Evolutionary conservation across 2,329 filamentous ascomycete genomes (phyloP).

Genomic region (Ophiostoma angusticollis): DNA sequence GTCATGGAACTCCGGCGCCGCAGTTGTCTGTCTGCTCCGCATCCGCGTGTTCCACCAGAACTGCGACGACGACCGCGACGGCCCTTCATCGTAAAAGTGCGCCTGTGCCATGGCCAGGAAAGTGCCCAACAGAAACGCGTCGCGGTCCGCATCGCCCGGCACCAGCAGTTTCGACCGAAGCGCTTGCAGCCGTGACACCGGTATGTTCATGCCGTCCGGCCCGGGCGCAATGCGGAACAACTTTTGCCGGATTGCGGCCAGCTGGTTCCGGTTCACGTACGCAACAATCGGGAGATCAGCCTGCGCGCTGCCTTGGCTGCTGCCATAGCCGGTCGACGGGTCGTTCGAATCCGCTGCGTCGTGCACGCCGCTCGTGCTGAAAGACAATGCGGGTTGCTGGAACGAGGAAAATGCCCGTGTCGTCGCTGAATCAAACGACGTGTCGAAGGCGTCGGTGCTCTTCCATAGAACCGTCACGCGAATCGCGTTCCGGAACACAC

Average conservation of each 20-base stretch:
- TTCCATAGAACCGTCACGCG: slow-evolving; percentile 39
- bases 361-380: slow-evolving; percentile 13
- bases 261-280: slow-evolving; percentile 35
- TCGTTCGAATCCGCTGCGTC: slow-evolving; percentile 8
- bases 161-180: slow-evolving; percentile 34
- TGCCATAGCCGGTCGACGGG: slow-evolving; percentile 14
- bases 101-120: slow-evolving; percentile 46
- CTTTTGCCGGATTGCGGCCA: slow-evolving; percentile 32
- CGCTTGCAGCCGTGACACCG: slow-evolving; percentile 34
- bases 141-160: slow-evolving; percentile 36
- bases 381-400: too few relatives aligned
- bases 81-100: slow-evolving; percentile 30
- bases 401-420: slow-evolving; percentile 24
- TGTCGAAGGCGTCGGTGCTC: slow-evolving; percentile 17
- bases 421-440: slow-evolving; percentile 24
- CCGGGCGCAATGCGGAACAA: slow-evolving; percentile 33
- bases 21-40: neutral
- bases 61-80: slow-evolving; percentile 14
- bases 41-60: slow-evolving; percentile 11
- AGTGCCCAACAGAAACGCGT: slow-evolving; percentile 38
- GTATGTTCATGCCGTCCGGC: slow-evolving; percentile 30
- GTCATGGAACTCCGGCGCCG: slow-evolving; percentile 27
- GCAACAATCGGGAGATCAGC: slow-evolving; percentile 25
- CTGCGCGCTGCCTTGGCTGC: slow-evolving; percentile 16
- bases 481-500: slow-evolving; percentile 31